These are phyloP conservation scores for Cryptococcus depauperatus DNA, from an alignment of 1,284 basidiomycete genomes.

Conservation along the genomic window DNA sequence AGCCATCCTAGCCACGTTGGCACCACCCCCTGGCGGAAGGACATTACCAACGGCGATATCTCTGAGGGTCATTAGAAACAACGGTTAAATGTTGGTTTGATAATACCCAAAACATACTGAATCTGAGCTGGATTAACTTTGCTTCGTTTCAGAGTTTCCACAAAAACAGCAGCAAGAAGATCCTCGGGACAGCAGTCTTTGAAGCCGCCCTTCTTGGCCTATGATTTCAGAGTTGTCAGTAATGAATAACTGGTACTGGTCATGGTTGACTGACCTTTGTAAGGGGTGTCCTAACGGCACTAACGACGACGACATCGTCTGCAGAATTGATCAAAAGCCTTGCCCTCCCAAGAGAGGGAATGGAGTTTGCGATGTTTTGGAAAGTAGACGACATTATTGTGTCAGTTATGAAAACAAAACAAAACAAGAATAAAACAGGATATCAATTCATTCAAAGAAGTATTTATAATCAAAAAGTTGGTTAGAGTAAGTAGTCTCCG, in stretches of 20 bases:
- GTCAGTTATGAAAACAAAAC: too few species aligned
- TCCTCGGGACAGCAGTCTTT: constrained; percentile 89
- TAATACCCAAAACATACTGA: constrained; percentile 35
- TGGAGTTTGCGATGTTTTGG: constrained; percentile 35
- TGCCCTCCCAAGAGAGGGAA: constrained; percentile 48
- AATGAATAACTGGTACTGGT: neutral
- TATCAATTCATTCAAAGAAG: too few species aligned
- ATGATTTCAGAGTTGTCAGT: constrained; percentile 1
- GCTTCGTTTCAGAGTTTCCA: constrained; percentile 53
- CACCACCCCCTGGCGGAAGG: constrained; percentile 84
- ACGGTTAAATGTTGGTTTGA: too few species aligned
- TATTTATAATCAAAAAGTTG: too few species aligned
- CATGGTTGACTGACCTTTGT: constrained; percentile 59
- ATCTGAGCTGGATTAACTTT: constrained; percentile 40
- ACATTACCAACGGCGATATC: constrained; percentile 91
- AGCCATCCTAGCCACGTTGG: constrained; percentile 87
- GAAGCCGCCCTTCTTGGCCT: constrained; percentile 78
- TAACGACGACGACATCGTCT: constrained; percentile 84
- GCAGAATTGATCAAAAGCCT: constrained; percentile 54
- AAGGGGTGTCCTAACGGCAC: constrained; percentile 78
- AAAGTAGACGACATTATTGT: constrained; percentile 39
- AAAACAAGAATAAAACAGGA: too few species aligned
- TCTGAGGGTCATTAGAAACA: constrained; percentile 56
- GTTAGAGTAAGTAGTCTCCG: too few species aligned
- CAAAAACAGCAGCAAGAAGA: constrained; percentile 72